A percentile compares a stretch with the other conserved stretches of the same genome.
phyloP scores from a whole-genome alignment of 768 basidiomycete species.

The Psilocybe sp. region DNA sequence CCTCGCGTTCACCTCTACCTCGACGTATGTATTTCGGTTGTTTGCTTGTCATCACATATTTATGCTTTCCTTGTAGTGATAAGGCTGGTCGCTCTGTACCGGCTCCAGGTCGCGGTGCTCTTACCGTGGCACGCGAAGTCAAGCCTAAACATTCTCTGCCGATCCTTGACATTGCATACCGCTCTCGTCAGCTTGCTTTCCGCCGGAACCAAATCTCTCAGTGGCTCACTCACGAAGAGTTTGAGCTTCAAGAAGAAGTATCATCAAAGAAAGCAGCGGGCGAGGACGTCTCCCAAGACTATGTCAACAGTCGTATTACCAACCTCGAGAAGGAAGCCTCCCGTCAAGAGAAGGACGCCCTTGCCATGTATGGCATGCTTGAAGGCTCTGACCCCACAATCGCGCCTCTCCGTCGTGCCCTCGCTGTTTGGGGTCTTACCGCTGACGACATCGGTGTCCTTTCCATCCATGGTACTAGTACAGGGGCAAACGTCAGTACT shows the following conservation, averaged over 20 bases:
- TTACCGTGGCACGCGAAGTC: constrained; percentile 85
- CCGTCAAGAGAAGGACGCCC: constrained; percentile 89
- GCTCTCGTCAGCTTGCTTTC: constrained; percentile 92
- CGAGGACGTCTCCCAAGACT: constrained; percentile 57
- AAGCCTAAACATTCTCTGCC: constrained; percentile 75
- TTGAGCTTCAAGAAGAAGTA: constrained; percentile 78
- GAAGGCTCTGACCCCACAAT: constrained; percentile 83
- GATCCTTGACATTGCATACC: constrained; percentile 82
- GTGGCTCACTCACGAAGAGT: constrained; percentile 90
- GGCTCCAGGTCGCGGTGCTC: constrained; percentile 91
- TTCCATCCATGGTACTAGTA: constrained; percentile 89
- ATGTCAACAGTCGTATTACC: constrained; percentile 72
- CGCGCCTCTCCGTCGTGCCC: constrained; percentile 89
- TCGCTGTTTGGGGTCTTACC: constrained; percentile 95
- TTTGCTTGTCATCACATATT: background rate
- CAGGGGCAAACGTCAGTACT: constrained; percentile 66
- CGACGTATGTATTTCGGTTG: constrained; percentile 59
- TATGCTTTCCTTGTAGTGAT: constrained; percentile 52
- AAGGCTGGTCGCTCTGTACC: constrained; percentile 98
- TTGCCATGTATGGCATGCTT: constrained; percentile 95
- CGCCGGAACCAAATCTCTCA: constrained; percentile 92
- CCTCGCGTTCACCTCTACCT: constrained; percentile 94
- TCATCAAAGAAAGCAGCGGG: constrained; percentile 55
- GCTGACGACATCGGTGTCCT: constrained; percentile 91
- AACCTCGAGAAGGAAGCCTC: constrained; percentile 88